Evolutionary conservation across 139 green algal genomes (phyloP), one percentile per base, ranked within the genome.

Genomic region (Micractinium conductrix): DNA sequence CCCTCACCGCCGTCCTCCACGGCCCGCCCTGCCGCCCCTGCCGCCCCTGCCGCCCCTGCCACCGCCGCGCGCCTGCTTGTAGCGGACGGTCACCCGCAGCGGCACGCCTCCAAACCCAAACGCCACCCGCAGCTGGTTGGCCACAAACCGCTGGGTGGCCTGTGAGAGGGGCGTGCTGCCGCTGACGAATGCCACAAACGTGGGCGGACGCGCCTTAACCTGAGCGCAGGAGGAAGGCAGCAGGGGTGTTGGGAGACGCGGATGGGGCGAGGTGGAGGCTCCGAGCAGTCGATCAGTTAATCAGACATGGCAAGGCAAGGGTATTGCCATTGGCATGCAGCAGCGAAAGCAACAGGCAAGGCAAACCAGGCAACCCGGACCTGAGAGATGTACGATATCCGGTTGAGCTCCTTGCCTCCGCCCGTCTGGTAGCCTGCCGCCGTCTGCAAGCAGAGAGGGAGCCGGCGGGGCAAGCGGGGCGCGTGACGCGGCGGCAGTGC

Each of bases 301-400:
- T n/a, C n/a, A n/a, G n/a, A n/a, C n/a, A n/a, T n/a, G n/a, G n/a
- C n/a, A n/a, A n/a, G n/a, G n/a, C n/a, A n/a, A n/a, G n/a, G n/a
- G n/a, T n/a, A n/a, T n/a, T n/a, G n/a, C n/a, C n/a, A n/a, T n/a
- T n/a, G n/a, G n/a, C n/a, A n/a, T n/a, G n/a, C n/a, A n/a, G n/a
- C n/a, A n/a, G n/a, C n/a, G n/a, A n/a, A n/a, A n/a, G n/a, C n/a
- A n/a, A n/a, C n/a, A n/a, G n/a, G n/a, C n/a, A n/a, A n/a, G n/a
- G n/a, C n/a, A n/a, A n/a, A n/a, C n/a, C n/a, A n/a, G n/a, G n/a
- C n/a, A n/a, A n/a, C n/a, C n/a, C n/a, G n/a, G 6, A 88, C 86
- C 89, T 95, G 92, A 2, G 88, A 92, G 28, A 95, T 78, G 88
- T 93, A 97, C 58, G 91, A 92, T 42, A 97, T 74, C 19, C 93